Percentiles rank a stretch among this genome's conserved stretches.
These are phyloP conservation scores for Tolypocladium tundrense DNA, from an alignment of 2,329 filamentous ascomycete genomes.

Conservation along the genomic window DNA sequence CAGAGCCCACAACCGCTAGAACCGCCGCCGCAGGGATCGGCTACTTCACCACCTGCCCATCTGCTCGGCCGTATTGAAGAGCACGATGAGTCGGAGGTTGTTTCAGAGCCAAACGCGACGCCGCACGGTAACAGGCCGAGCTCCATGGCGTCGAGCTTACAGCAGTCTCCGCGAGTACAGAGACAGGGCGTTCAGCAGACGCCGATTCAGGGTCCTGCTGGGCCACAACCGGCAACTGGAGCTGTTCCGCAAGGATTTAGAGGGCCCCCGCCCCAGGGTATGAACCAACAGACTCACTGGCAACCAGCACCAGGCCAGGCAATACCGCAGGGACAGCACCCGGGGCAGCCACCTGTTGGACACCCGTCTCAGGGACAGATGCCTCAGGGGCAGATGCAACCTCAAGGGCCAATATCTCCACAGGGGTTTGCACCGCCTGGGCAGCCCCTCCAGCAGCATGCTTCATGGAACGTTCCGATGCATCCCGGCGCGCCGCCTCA, in stretches of 20 bases:
- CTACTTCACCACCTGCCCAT: conserved; percentile 1
- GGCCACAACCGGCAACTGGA: neutral
- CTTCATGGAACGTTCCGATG: neutral
- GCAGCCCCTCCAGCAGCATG: neutral
- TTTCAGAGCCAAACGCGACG: neutral
- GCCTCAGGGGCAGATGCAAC: neutral
- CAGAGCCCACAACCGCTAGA: neutral
- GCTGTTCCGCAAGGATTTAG: neutral
- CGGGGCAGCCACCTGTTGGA: neutral
- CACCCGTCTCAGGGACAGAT: neutral
- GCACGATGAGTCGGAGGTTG: conserved; percentile 6
- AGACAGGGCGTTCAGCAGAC: neutral
- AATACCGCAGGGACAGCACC: neutral
- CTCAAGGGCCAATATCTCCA: neutral
- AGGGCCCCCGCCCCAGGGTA: neutral
- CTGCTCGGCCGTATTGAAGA: conserved; percentile 8
- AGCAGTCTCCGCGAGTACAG: neutral
- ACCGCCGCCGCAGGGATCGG: neutral
- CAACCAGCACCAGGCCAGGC: neutral
- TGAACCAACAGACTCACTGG: neutral
- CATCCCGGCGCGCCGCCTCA: neutral
- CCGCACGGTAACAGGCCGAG: neutral
- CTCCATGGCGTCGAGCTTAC: conserved; percentile 2
- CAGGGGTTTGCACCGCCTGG: neutral
- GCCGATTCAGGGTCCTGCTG: neutral